phyloP scores from a whole-genome alignment of 2,329 filamentous ascomycete genomes.

The Hymenoscyphus albidus region DNA sequence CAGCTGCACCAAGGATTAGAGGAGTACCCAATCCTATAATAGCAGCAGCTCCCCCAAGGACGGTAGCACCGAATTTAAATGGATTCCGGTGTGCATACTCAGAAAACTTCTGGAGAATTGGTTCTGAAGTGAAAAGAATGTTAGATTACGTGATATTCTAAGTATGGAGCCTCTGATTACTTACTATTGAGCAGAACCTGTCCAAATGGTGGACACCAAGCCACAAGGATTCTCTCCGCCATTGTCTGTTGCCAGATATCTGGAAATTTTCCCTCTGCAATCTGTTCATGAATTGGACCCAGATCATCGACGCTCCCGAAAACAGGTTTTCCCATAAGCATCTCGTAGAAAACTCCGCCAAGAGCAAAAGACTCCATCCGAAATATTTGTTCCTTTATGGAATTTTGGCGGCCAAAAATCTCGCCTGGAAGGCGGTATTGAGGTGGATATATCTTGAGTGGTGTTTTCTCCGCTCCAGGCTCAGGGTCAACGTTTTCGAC shows the following conservation, averaged over 20 bases:
- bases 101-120: conserved; percentile 6
- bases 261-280: conserved; percentile 18
- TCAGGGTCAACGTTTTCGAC: conserved; percentile 13
- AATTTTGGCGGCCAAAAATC: conserved; percentile 8
- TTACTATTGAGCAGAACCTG: conserved; percentile 11
- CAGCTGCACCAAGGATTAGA: conserved; percentile 24
- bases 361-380: conserved; percentile 22
- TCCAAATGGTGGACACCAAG: conserved; percentile 21
- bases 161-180: not conserved
- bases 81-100: conserved; percentile 16
- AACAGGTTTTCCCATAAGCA: conserved; percentile 17
- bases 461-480: not conserved
- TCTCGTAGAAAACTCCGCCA: conserved; percentile 18
- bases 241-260: conserved; percentile 19
- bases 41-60: conserved; percentile 10
- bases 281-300: conserved; percentile 7
- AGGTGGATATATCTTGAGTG: conserved; percentile 17
- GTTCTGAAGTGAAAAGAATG: not conserved
- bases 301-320: conserved; percentile 7
- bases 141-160: not conserved
- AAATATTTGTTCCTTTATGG: conserved; percentile 15
- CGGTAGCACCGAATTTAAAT: conserved; percentile 14
- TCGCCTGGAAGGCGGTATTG: conserved; percentile 15
- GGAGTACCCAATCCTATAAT: conserved; percentile 16
- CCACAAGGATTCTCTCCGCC: conserved; percentile 18